Evolutionary conservation across 768 basidiomycete species (phyloP).

Genomic region (Tylopilus sp.): DNA sequence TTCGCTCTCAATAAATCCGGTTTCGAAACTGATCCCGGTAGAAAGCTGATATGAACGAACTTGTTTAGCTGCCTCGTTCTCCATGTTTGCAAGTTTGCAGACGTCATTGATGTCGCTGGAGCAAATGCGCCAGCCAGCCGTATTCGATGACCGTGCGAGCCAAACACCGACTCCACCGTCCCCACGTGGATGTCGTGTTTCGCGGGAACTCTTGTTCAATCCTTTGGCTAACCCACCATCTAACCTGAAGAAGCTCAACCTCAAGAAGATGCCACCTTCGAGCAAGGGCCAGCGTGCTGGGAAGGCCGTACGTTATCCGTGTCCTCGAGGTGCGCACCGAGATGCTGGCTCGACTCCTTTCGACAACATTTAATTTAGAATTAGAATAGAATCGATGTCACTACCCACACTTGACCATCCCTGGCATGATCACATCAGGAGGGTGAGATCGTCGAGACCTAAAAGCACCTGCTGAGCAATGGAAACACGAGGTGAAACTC

Average conservation of each 20-base stretch:
- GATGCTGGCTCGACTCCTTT: constrained; percentile 10
- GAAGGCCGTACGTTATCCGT: neutral
- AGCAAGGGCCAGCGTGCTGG: neutral
- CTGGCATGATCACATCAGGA: neutral
- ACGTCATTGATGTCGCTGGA: constrained; percentile 1
- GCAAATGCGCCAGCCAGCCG: neutral
- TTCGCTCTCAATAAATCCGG: constrained; percentile 1
- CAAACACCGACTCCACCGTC: neutral
- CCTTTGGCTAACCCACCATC: neutral
- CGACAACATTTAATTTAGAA: neutral
- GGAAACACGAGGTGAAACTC: constrained; percentile 19
- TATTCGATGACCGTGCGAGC: constrained; percentile 4
- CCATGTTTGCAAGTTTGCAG: neutral
- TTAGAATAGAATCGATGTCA: neutral
- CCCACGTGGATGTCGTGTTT: constrained; percentile 9
- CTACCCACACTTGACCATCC: constrained; percentile 1
- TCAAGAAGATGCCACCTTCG: neutral
- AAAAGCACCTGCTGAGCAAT: constrained; percentile 1
- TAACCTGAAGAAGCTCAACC: neutral
- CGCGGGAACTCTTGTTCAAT: constrained; percentile 11
- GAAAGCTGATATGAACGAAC: neutral
- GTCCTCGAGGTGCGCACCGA: neutral
- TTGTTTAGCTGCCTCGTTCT: neutral
- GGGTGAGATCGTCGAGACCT: constrained; percentile 2
- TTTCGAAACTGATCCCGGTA: constrained; percentile 8